Evolutionary conservation across 257 asterid genomes (phyloP).

Genomic region (Penstemon newberryi): DNA sequence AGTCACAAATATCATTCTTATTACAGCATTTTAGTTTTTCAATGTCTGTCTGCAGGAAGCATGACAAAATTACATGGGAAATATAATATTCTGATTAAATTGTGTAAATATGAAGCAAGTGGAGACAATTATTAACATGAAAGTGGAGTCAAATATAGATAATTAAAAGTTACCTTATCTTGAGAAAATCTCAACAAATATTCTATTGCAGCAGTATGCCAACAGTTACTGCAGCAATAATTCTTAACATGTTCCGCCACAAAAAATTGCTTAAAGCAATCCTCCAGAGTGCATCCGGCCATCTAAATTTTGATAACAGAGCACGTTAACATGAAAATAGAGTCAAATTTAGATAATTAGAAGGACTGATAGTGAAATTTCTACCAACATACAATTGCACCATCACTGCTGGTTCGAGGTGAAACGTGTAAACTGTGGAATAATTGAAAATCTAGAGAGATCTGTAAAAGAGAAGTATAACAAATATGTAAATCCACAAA

Average conservation of each 20-base stretch:
- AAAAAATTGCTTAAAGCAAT: constrained; percentile 69
- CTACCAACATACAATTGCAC: constrained; percentile 58
- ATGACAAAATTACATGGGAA: constrained; percentile 14
- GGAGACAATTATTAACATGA: neutral
- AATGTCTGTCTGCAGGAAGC: constrained; percentile 55
- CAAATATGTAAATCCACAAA: constrained; percentile 15
- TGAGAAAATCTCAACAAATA: constrained; percentile 45
- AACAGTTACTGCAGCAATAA: constrained; percentile 81
- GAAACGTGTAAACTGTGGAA: constrained; percentile 80
- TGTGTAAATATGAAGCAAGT: constrained; percentile 6
- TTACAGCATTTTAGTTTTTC: constrained; percentile 58
- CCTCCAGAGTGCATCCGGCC: constrained; percentile 69
- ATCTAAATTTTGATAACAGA: constrained; percentile 42
- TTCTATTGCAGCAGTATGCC: constrained; percentile 82
- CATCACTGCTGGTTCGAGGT: constrained; percentile 47
- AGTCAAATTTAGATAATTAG: constrained; percentile 2
- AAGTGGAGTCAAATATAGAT: neutral
- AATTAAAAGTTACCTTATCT: constrained; percentile 52
- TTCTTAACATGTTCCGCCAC: constrained; percentile 67
- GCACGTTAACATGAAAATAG: constrained; percentile 27
- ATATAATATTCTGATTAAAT: constrained; percentile 1
- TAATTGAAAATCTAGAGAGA: constrained; percentile 74
- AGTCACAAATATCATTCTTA: constrained; percentile 66
- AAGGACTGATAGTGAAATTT: constrained; percentile 6
- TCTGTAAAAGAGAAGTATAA: constrained; percentile 45